Evolutionary conservation across 306 rosid species (phyloP), one percentile per base, ranked within the genome.

Genomic region (Dalbergia cochinchinensis): DNA sequence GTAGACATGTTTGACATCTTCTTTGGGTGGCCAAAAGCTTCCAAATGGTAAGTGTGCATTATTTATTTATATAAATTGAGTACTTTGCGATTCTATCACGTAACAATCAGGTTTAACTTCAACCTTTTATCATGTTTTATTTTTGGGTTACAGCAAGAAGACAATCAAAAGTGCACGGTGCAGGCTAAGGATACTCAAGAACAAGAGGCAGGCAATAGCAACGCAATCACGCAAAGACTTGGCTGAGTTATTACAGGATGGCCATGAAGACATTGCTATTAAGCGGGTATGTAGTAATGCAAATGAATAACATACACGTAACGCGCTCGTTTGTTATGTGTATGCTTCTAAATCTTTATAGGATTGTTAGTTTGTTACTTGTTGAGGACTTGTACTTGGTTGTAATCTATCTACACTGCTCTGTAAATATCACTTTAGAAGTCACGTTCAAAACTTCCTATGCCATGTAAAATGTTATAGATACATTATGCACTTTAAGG

Each of bases 11-110:
- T 92, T 65, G 82, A 75, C 71, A 10, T 83, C 82, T 76, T 89
- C 13, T 88, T 89, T 51, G 97, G 97, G 1, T 92, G 95, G 97
- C 51, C 91, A 26, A 90, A 89, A 48, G 93, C 92, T 80, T 90
- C 92, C 0, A 90, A 83, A 80, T 92, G 97, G 97, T 92, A 63
- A 26, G 33, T 61, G 6, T 31, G 4, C 0, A n/a, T n/a, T 2
- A 14, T 13, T 6, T 42, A 42, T 42, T 5, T 37, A 37, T 37
- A 37, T 37, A 37, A 37, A 37, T 2, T 37, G 41, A 37, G 41
- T 42, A 44, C 51, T 45, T 26, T 44, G 9, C 20, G 6, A 16
- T 39, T 65, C 1, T 19, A 65, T 47, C 11, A 19, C 20, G 20
- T 74, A 53, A 4, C 9, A 73, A 11, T 39, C 47, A 65, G 31